phyloP scores from a whole-genome alignment of 2,329 filamentous ascomycete species.

The Aspergillus bombycis region DNA sequence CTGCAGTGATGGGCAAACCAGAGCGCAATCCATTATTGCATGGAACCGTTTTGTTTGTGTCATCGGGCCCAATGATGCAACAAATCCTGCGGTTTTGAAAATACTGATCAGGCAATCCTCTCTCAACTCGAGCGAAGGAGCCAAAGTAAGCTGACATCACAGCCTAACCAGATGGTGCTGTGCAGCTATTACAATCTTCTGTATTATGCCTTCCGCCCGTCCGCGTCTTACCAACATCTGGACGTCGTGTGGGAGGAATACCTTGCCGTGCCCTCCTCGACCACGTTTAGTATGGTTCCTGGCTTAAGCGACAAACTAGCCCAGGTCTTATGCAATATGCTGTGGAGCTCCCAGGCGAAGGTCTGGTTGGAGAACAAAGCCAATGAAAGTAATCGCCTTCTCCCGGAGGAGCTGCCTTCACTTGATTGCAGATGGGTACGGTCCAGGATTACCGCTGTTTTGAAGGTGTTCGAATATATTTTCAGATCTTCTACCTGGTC shows the following conservation, averaged over 20 bases:
- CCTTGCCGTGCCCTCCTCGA: constrained; percentile 65
- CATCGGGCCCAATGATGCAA: constrained; percentile 65
- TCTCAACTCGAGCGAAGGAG: constrained; percentile 70
- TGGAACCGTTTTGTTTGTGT: constrained; percentile 85
- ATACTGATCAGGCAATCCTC: constrained; percentile 70
- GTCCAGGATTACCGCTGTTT: constrained; percentile 67
- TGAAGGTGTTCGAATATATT: constrained; percentile 62
- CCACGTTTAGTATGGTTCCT: constrained; percentile 54
- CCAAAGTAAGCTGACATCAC: constrained; percentile 50
- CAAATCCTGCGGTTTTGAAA: constrained; percentile 58
- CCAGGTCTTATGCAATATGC: constrained; percentile 72
- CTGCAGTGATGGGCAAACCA: constrained; percentile 69
- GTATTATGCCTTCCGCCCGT: constrained; percentile 80
- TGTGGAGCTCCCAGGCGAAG: constrained; percentile 54
- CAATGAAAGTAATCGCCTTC: constrained; percentile 60
- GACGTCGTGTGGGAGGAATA: constrained; percentile 80
- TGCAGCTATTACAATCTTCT: constrained; percentile 78
- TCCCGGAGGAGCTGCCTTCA: constrained; percentile 75
- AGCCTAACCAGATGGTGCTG: constrained; percentile 62
- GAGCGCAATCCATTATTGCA: constrained; percentile 76
- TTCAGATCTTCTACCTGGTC: constrained; percentile 55
- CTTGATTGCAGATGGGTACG: constrained; percentile 88
- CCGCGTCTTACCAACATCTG: constrained; percentile 64
- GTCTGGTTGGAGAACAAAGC: constrained; percentile 77
- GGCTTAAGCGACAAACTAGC: constrained; percentile 64